Evolutionary conservation across 2,329 filamentous ascomycete genomes (phyloP).

Genomic region (Orbilia oligospora): DNA sequence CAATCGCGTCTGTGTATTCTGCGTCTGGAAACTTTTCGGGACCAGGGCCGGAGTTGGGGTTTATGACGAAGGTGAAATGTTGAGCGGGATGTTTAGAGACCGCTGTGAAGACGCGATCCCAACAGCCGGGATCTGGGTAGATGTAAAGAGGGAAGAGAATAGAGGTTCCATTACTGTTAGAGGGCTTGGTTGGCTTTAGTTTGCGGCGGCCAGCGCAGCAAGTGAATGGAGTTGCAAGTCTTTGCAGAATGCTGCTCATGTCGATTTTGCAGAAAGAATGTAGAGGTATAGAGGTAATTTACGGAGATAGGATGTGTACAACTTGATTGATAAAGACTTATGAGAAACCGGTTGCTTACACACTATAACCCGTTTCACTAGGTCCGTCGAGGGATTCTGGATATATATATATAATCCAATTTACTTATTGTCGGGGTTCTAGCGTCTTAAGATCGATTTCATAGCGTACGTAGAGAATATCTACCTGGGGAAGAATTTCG

Average conservation of each 20-base stretch:
- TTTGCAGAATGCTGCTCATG: slow-evolving; percentile 27
- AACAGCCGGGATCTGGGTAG: slow-evolving; percentile 61
- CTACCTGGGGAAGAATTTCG: too few species aligned
- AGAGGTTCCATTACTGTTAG: slow-evolving; percentile 59
- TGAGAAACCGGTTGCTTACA: neutral
- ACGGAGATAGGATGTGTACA: neutral
- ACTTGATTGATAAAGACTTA: neutral
- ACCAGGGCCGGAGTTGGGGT: slow-evolving; percentile 66
- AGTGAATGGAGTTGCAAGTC: slow-evolving; percentile 35
- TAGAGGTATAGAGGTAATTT: neutral
- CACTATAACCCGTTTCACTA: neutral
- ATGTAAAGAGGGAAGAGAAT: slow-evolving; percentile 64
- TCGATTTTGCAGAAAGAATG: neutral
- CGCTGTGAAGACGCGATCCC: slow-evolving; percentile 62
- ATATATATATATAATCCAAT: neutral
- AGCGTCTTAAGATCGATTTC: too few species aligned
- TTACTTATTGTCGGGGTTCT: neutral
- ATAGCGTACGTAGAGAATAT: too few species aligned
- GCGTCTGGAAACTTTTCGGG: slow-evolving; percentile 64
- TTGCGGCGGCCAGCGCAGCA: slow-evolving; percentile 69
- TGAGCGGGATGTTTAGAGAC: slow-evolving; percentile 62
- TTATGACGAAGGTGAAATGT: slow-evolving; percentile 64
- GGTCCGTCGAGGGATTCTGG: too few species aligned
- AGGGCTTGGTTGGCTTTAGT: slow-evolving; percentile 67
- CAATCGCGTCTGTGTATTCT: slow-evolving; percentile 66